Percentiles rank a stretch among this genome's conserved stretches.
Evolutionary conservation across 148 eudicot species (phyloP).

Genomic region (Fagopyrum esculentum): DNA sequence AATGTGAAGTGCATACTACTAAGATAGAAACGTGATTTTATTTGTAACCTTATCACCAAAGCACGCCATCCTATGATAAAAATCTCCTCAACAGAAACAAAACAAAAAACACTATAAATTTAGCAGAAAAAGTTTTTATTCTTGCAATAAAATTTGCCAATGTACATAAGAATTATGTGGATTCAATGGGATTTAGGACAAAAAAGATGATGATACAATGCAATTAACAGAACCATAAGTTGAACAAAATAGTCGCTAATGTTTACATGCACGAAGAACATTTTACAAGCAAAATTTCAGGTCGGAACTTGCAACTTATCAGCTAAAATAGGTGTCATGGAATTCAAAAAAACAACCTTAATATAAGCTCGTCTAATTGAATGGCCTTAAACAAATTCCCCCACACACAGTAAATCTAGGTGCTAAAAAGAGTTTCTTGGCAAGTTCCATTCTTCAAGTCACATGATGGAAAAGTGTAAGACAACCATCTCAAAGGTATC

Average conservation of each 20-base stretch:
- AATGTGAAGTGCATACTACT: not conserved
- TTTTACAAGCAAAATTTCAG: no score
- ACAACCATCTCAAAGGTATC: not conserved
- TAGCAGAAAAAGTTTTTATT: not conserved
- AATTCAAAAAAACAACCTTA: not conserved
- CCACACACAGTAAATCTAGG: not conserved
- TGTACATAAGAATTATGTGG: not conserved
- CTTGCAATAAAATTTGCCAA: not conserved
- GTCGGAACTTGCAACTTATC: not conserved
- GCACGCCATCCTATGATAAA: not conserved
- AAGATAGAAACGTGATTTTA: not conserved
- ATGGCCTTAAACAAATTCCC: not conserved
- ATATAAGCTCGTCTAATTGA: not conserved
- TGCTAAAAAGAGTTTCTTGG: no score
- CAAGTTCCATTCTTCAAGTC: not conserved
- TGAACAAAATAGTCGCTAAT: not conserved
- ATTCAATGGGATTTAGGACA: not conserved
- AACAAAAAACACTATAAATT: not conserved
- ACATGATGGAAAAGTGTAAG: not conserved
- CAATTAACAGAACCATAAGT: not conserved
- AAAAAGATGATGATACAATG: not conserved
- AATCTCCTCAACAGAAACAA: not conserved
- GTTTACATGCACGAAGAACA: no score
- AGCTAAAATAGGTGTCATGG: not conserved
- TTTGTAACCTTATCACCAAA: not conserved